Evolutionary conservation across 176 grass and related monocot species (phyloP).

Genomic region (Rhynchospora tenuis): DNA sequence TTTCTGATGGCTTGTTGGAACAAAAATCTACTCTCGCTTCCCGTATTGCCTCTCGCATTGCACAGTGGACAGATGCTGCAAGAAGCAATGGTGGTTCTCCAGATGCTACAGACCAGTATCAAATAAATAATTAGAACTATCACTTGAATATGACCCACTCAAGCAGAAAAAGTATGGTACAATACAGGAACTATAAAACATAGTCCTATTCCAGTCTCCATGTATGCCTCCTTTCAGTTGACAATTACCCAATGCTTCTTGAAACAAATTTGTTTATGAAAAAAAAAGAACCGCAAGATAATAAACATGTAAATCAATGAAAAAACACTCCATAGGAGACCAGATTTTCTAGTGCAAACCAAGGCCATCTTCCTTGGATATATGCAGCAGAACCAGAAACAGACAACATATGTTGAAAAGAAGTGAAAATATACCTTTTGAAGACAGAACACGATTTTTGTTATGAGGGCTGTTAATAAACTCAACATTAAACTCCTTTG

Average conservation of each 20-base stretch:
- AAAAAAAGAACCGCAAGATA: too few relatives aligned
- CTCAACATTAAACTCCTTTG: slow-evolving; percentile 69
- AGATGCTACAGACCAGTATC: slow-evolving; percentile 35
- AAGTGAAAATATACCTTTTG: slow-evolving; percentile 42
- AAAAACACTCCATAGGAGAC: too few relatives aligned
- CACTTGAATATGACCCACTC: neutral
- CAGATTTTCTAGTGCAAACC: too few relatives aligned
- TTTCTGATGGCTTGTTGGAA: neutral
- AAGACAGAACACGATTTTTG: slow-evolving; percentile 55
- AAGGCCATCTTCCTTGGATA: too few relatives aligned
- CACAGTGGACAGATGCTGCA: slow-evolving; percentile 61
- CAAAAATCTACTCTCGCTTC: slow-evolving; percentile 42
- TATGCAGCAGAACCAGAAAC: neutral
- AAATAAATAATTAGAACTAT: neutral
- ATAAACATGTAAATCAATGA: too few relatives aligned
- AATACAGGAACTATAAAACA: neutral
- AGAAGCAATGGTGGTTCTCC: slow-evolving; percentile 68
- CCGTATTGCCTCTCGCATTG: slow-evolving; percentile 47
- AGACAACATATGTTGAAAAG: neutral
- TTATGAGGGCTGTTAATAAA: slow-evolving; percentile 49
- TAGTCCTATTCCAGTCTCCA: too few relatives aligned
- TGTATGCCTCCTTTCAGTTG: too few relatives aligned
- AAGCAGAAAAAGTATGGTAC: neutral
- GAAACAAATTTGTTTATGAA: too few relatives aligned
- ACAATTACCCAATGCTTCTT: too few relatives aligned